These are phyloP conservation scores for Trichoderma sp. DNA, from an alignment of 2,329 filamentous ascomycete genomes.

Conservation along the genomic window DNA sequence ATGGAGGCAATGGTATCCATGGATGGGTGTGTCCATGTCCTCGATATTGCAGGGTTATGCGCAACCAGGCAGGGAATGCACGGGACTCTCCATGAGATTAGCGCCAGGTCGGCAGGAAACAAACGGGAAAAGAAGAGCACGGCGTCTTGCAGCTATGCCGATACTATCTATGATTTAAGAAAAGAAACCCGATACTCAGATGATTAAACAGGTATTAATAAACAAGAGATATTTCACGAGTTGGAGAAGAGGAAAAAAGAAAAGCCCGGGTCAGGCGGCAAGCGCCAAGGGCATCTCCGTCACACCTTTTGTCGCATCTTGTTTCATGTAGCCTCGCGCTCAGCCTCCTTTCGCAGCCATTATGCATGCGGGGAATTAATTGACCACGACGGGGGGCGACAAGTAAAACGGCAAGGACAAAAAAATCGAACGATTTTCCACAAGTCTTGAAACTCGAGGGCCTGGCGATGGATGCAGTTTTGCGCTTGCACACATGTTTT, in stretches of 20 bases:
- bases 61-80: not conserved
- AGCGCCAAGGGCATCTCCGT: slow-evolving; percentile 14
- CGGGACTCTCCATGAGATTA: slow-evolving; percentile 2
- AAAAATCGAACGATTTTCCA: slow-evolving; percentile 25
- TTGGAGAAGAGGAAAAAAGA: too few species aligned
- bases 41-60: not conserved
- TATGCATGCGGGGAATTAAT: not conserved
- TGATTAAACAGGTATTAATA: not conserved
- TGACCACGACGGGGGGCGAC: not conserved
- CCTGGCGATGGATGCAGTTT: not conserved
- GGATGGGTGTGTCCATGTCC: not conserved
- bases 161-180: not conserved
- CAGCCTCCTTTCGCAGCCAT: not conserved
- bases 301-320: slow-evolving; percentile 18
- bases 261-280: slow-evolving; percentile 2
- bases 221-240: not conserved
- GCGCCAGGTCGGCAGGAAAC: not conserved
- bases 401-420: slow-evolving; percentile 7
- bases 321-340: slow-evolving; percentile 18
- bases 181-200: not conserved
- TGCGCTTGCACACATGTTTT: too few species aligned
- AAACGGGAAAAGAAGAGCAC: not conserved
- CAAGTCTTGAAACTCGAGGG: slow-evolving; percentile 15
- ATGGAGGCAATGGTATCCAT: not conserved
- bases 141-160: too few species aligned